These are phyloP conservation scores for Trifolium dubium DNA, from an alignment of 306 rosid genomes.

Conservation along the genomic window DNA sequence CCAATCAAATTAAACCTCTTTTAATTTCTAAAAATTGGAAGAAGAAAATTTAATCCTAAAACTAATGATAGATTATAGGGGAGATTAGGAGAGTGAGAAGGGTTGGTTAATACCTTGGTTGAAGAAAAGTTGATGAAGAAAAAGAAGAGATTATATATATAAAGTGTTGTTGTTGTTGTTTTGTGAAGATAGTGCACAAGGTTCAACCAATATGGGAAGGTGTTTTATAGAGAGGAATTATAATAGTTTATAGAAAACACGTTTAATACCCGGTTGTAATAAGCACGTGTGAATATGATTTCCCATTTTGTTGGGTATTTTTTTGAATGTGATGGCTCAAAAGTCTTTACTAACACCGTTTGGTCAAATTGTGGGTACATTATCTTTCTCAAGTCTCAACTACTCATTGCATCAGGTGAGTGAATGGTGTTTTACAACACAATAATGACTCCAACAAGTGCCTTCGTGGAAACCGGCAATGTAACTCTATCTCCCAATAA, in stretches of 20 bases:
- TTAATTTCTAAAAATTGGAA: not conserved
- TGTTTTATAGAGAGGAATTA: conserved; percentile 9
- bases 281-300: conserved; percentile 45
- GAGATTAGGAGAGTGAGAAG: not conserved
- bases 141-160: not conserved
- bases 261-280: conserved; percentile 17
- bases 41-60: not conserved
- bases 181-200: not conserved
- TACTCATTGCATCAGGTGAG: not conserved
- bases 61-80: not conserved
- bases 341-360: not conserved
- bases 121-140: not conserved
- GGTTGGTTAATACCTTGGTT: conserved; percentile 29
- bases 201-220: not conserved
- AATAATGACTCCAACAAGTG: too few relatives aligned
- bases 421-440: too few relatives aligned
- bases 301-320: conserved; percentile 39
- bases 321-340: conserved; percentile 36
- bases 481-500: too few relatives aligned
- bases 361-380: conserved; percentile 61
- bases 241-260: conserved; percentile 19
- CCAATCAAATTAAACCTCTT: not conserved
- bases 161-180: conserved; percentile 8
- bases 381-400: not conserved
- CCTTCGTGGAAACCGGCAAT: too few relatives aligned